Evolutionary conservation across 257 asterid species (phyloP), one percentile per base, ranked within the genome.

Genomic region (Verbascum thapsus): DNA sequence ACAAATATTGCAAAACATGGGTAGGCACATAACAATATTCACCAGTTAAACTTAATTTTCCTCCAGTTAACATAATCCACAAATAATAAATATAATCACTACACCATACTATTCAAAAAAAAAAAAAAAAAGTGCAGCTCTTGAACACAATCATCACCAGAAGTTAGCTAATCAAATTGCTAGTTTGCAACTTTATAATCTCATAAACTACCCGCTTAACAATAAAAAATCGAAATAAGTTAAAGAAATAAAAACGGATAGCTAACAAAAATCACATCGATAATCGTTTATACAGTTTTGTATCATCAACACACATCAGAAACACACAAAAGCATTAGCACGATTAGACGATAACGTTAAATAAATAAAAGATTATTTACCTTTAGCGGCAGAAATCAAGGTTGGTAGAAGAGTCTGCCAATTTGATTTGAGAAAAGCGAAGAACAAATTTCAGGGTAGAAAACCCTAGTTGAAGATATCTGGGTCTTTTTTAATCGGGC

Each of bases 391-490:
- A 63, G 66, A 64, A 53, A 61, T 11, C 34, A 60, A 17, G 52
- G 58, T n/a, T n/a, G n/a, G 32, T 57, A 5, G 20, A 54, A 58
- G 39, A 40, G 70, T 61, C 59, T 47, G 71, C n/a, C n/a, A 19
- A 55, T 61, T n/a, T 32, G 67, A 76, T 53, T 39, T 13, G 67
- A 32, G 30, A 50, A 68, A 34, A 10, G 71, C 45, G 32, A 26
- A 30, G 17, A 20, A 5, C 37, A 40, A 23, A 37, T 11, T 52
- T 8, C 49, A 23, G 23, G 10, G 39, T 55, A 5, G 66, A 38
- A 70, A 76, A 70, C 74, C 82, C 85, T 73, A 73, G 66, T 7
- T 6, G 58, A 30, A n/a, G 57, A 47, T 42, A 32, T 66, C 48
- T 53, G 63, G 58, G 30, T 13, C n/a, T n/a, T 39, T 39, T 23